These are phyloP conservation scores for Linnemannia exigua DNA, from an alignment of 192 early-diverging fungal species.

Conservation along the genomic window DNA sequence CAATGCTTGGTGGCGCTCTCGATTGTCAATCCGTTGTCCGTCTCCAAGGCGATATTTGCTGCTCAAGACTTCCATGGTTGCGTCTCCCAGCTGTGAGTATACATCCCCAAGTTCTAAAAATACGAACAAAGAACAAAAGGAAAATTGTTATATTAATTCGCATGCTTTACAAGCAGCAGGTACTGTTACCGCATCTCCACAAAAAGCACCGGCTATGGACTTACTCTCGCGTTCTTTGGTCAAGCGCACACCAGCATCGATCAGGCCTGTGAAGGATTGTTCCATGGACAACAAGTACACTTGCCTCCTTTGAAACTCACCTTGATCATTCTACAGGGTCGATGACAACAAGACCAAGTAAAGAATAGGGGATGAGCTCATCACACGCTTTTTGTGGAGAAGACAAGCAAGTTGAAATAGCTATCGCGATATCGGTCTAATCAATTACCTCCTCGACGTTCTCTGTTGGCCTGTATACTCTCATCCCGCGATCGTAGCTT, in stretches of 20 bases:
- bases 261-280: slow-evolving; percentile 42
- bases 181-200: not conserved
- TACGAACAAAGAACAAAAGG: not conserved
- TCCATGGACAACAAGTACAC: slow-evolving; percentile 51
- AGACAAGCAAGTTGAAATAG: not conserved
- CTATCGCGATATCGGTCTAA: not conserved
- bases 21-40: slow-evolving; percentile 56
- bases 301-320: slow-evolving; percentile 53
- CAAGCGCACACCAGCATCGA: slow-evolving; percentile 43
- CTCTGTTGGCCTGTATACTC: slow-evolving; percentile 60
- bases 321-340: slow-evolving; percentile 53
- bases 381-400: not conserved
- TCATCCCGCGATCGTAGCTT: slow-evolving; percentile 59
- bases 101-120: slow-evolving; percentile 54
- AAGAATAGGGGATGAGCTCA: slow-evolving; percentile 33
- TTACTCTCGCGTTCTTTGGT: slow-evolving; percentile 56
- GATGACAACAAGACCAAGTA: slow-evolving; percentile 33
- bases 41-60: slow-evolving; percentile 65
- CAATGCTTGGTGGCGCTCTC: slow-evolving; percentile 59
- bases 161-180: not conserved
- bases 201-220: not conserved
- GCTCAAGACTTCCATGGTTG: slow-evolving; percentile 63
- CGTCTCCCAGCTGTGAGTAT: slow-evolving; percentile 63
- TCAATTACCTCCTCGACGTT: slow-evolving; percentile 62
- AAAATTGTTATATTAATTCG: not conserved